phyloP scores from a whole-genome alignment of 768 basidiomycete genomes.

The Russula compacta region DNA sequence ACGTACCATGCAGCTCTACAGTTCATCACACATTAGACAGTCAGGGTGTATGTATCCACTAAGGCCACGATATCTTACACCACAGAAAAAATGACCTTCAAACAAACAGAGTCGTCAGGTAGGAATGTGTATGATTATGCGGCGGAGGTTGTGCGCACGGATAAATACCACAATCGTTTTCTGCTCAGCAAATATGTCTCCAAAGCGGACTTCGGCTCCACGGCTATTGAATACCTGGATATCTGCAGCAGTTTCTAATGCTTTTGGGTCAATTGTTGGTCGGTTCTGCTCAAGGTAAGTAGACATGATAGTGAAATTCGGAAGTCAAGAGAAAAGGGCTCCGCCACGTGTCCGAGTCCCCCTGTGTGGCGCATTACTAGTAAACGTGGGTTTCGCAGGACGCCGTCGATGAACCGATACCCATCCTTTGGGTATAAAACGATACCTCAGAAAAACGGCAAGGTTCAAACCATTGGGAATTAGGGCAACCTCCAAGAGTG shows the following conservation, averaged over 20 bases:
- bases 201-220: conserved; percentile 11
- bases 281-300: background rate
- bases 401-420: too few relatives aligned
- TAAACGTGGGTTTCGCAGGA: too few relatives aligned
- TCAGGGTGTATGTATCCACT: background rate
- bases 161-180: conserved; percentile 14
- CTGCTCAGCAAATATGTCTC: conserved; percentile 10
- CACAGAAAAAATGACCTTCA: conserved; percentile 19
- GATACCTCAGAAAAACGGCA: too few relatives aligned
- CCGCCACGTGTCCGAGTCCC: background rate
- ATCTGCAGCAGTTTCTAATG: background rate
- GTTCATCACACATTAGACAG: background rate
- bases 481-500: too few relatives aligned
- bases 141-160: conserved; percentile 1
- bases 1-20: conserved; percentile 12
- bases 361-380: too few relatives aligned
- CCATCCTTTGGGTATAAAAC: too few relatives aligned
- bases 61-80: background rate
- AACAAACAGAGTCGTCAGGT: background rate
- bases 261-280: conserved; percentile 2
- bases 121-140: background rate
- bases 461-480: too few relatives aligned
- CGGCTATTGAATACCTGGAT: conserved; percentile 4
- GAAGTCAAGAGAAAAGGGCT: background rate
- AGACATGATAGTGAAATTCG: conserved; percentile 5